These are phyloP conservation scores for Pythium phragmiticola DNA, from an alignment of 352 stramenopile genomes.

Conservation along the genomic window DNA sequence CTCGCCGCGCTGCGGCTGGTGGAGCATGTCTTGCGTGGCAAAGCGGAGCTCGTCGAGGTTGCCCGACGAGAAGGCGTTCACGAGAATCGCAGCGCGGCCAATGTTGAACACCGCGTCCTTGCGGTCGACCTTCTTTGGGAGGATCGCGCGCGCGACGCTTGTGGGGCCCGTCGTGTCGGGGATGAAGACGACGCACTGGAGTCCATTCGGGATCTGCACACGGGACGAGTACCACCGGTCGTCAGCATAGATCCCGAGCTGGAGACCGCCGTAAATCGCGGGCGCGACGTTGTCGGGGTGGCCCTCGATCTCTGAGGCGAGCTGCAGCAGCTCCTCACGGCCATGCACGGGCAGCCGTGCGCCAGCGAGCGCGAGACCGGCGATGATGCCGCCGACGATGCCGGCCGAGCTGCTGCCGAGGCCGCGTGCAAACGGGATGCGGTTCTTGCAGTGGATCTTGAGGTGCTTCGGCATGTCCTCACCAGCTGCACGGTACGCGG, in stretches of 20 bases:
- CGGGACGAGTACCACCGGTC: constrained; percentile 97
- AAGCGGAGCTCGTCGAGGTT: constrained; percentile 97
- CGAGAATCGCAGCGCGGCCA: constrained; percentile 95
- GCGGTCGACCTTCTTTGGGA: constrained; percentile 86
- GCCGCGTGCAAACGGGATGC: constrained; percentile 96
- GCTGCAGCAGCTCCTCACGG: constrained; percentile 95
- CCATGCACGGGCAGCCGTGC: constrained; percentile 88
- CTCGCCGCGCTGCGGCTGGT: constrained; percentile 95
- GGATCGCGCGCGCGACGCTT: constrained; percentile 90
- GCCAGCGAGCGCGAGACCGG: constrained; percentile 96
- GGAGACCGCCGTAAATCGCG: constrained; percentile 98
- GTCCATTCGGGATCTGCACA: constrained; percentile 92
- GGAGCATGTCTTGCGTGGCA: constrained; percentile 93
- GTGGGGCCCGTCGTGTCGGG: constrained; percentile 97
- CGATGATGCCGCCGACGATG: constrained; percentile 99
- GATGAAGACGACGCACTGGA: constrained; percentile 99
- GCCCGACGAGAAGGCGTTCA: constrained; percentile 95
- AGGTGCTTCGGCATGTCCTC: constrained; percentile 92
- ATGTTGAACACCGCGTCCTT: constrained; percentile 98
- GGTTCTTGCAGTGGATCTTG: constrained; percentile 97
- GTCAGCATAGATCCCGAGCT: constrained; percentile 94
- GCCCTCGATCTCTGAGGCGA: constrained; percentile 96
- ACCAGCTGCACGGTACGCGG: constrained; percentile 93
- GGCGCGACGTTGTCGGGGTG: constrained; percentile 99
- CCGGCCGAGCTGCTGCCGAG: constrained; percentile 96